These are phyloP conservation scores for Nothophytophthora sp. DNA, from an alignment of 352 stramenopile genomes.

Conservation along the genomic window DNA sequence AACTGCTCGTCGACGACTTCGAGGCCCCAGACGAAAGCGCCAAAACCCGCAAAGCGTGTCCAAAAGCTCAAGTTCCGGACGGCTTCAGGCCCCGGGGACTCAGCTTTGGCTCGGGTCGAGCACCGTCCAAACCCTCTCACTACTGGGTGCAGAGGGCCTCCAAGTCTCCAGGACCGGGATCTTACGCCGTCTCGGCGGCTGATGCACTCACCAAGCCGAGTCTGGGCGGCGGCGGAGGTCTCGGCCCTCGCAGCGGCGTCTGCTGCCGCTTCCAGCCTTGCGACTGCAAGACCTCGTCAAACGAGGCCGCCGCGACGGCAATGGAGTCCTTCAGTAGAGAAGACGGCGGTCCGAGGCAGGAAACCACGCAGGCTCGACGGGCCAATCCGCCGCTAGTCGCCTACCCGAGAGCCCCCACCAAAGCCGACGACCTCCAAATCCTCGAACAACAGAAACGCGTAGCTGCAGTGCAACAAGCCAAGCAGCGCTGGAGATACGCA, in stretches of 20 bases:
- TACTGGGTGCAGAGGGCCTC: conserved; percentile 14
- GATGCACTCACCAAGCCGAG: conserved; percentile 20
- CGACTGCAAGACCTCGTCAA: conserved; percentile 12
- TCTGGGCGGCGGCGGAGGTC: conserved; percentile 10
- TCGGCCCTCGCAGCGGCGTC: conserved; percentile 11
- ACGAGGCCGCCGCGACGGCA: not conserved
- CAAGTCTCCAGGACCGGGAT: conserved; percentile 21
- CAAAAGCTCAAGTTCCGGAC: too few relatives aligned
- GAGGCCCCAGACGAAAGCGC: too few relatives aligned
- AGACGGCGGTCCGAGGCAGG: not conserved
- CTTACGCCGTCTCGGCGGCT: conserved; percentile 26
- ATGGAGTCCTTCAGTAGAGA: not conserved
- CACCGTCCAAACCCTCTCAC: conserved; percentile 1
- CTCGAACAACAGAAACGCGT: conserved; percentile 29
- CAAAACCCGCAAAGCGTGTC: too few relatives aligned
- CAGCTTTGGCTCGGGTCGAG: conserved; percentile 25
- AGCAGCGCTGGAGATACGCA: conserved; percentile 16
- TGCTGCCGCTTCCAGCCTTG: conserved; percentile 29
- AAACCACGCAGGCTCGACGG: conserved; percentile 19
- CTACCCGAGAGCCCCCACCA: conserved; percentile 3
- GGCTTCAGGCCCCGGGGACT: too few relatives aligned
- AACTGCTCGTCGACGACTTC: conserved; percentile 14
- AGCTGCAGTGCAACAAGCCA: conserved; percentile 15
- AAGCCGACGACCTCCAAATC: conserved; percentile 25
- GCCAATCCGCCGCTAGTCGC: conserved; percentile 12